Evolutionary conservation across 495 filamentous ascomycete genomes (phyloP).

Genomic region (Glutinoglossum americanum): DNA sequence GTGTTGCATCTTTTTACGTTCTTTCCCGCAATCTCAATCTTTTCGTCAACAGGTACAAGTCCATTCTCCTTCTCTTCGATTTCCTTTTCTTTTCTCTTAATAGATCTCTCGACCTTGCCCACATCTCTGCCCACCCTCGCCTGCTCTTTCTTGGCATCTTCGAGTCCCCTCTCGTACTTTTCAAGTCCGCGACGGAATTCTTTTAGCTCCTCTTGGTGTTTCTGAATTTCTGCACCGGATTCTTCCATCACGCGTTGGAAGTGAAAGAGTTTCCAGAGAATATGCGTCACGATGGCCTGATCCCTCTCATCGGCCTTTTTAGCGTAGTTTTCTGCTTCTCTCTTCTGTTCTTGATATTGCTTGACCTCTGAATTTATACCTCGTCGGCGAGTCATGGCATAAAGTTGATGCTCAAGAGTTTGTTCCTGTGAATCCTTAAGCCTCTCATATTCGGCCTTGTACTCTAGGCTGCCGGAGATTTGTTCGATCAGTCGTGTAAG

Average conservation of each 20-base stretch:
- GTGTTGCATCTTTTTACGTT: conserved; percentile 43
- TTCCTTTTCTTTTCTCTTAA: conserved; percentile 70
- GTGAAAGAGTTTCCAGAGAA: conserved; percentile 92
- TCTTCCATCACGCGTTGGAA: conserved; percentile 86
- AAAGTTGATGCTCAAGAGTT: conserved; percentile 68
- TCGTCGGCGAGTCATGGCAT: conserved; percentile 67
- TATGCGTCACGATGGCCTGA: conserved; percentile 80
- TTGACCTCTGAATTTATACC: conserved; percentile 97
- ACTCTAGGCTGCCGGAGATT: conserved; percentile 87
- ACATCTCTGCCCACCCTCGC: conserved; percentile 60
- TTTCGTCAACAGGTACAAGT: conserved; percentile 78
- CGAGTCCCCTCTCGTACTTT: conserved; percentile 60
- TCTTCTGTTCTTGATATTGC: conserved; percentile 92
- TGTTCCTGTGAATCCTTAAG: conserved; percentile 69
- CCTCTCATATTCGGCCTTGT: conserved; percentile 85
- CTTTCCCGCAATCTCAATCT: conserved; percentile 58
- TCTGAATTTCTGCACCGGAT: conserved; percentile 75
- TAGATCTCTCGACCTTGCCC: conserved; percentile 55
- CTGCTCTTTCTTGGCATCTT: conserved; percentile 73
- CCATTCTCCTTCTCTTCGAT: conserved; percentile 70
- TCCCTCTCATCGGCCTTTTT: conserved; percentile 75
- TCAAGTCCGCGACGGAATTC: conserved; percentile 77
- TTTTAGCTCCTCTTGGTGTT: conserved; percentile 88
- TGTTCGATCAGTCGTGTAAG: conserved; percentile 93
- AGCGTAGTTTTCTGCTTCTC: conserved; percentile 80